Conservation (phyloP, 2,329 filamentous ascomycete species). For the Colletotrichum tabaci region DNA sequence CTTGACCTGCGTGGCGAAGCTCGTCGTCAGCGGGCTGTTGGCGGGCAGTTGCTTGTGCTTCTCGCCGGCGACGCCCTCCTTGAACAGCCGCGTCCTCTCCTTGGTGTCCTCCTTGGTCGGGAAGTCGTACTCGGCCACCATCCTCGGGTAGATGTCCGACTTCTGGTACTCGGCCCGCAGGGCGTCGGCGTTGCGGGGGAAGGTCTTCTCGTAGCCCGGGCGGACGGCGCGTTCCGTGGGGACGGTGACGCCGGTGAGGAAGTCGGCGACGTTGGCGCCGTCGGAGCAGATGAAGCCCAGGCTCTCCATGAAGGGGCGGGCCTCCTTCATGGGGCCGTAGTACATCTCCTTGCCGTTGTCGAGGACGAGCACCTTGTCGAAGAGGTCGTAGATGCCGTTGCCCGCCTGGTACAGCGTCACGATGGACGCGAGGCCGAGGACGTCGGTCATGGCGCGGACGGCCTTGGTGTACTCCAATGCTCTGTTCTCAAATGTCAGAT, state of each 20-base stretch:
- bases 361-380: slow-evolving; percentile 79
- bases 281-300: slow-evolving; percentile 75
- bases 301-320: slow-evolving; percentile 75
- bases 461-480: slow-evolving; percentile 74
- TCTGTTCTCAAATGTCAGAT: slow-evolving; percentile 43
- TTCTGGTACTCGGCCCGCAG: slow-evolving; percentile 67
- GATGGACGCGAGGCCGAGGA: slow-evolving; percentile 71
- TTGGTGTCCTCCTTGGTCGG: slow-evolving; percentile 64
- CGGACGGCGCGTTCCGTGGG: slow-evolving; percentile 77
- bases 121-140: slow-evolving; percentile 71
- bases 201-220: slow-evolving; percentile 54
- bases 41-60: slow-evolving; percentile 69
- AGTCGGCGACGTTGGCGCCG: slow-evolving; percentile 76
- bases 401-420: slow-evolving; percentile 80
- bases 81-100: slow-evolving; percentile 67
- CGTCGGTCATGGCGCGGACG: slow-evolving; percentile 75
- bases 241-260: slow-evolving; percentile 75
- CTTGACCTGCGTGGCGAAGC: slow-evolving; percentile 69
- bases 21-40: slow-evolving; percentile 69
- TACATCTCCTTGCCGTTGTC: slow-evolving; percentile 77
- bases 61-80: slow-evolving; percentile 65
- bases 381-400: slow-evolving; percentile 78
- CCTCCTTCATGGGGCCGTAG: slow-evolving; percentile 73
- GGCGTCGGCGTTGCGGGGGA: slow-evolving; percentile 61
- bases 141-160: slow-evolving; percentile 63